Base-by-base conservation (phyloP, 1,284 basidiomycete species). In the Pseudozyma sp. region DNA sequence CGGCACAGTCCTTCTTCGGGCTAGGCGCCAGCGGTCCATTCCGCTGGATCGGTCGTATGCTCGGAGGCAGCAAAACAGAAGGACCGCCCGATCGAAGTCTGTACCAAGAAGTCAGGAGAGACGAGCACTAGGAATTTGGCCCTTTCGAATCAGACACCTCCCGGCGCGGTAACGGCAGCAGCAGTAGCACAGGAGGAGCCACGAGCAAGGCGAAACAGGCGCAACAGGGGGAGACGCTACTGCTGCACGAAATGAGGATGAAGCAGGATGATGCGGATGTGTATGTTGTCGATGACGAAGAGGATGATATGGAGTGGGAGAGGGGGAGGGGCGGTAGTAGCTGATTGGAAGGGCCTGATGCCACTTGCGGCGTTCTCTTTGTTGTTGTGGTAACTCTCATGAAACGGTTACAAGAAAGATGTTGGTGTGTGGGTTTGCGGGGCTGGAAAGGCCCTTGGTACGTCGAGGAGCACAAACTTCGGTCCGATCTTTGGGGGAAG, bases 1-100 rank as follows among this genome's bases (percentile, higher is more conserved):
- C 92, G 68, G 63, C 70, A 2, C 59, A 68, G 29, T 62, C 57
- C 16, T 97, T 63, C 54, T 76, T 73, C 13, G 66, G 62, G 4
- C 6, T 74, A 3, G 64, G 60, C 8, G 37, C 44, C 9, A 33
- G 47, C 14, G 62, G 63, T 7, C 51, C 54, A 0, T 47, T 60
- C 16, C 37, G 50, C 6, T 68, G 62, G 60, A 31, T 72, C 1
- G 57, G 60, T 0, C 42, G 72, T n/a, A 19, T 78, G 39, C 24
- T 75, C 11, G 66, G 76, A 0, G 40, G 61, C 5, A 49, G 54
- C 13, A 75, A 60, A 50, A 57, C 35, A 37, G 49, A 56, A 9
- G 54, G 51, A 11, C 45, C 53, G 5, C 62, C 66, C 7, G 66
- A 73, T 30, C 46, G 75, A 30, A 70, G 76, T n/a, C 24, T 68